Percentiles rank a stretch among this genome's conserved stretches.
Conservation (phyloP, 305 asterid species). For the Fraxinus platypoda region DNA sequence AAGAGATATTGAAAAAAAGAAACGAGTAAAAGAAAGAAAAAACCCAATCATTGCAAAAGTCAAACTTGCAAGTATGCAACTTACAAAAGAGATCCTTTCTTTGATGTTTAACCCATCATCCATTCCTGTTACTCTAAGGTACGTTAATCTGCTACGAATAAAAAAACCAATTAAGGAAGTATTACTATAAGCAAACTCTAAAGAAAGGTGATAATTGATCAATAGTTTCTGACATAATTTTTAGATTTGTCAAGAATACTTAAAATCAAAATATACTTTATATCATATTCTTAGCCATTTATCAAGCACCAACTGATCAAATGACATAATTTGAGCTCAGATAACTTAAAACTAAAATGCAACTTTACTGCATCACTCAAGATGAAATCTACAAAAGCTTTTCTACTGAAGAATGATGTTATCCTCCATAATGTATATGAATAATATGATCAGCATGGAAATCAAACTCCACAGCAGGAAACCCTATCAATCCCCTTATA, state of each 20-base stretch:
- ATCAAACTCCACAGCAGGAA: conserved; percentile 9
- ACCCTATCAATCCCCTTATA: conserved; percentile 11
- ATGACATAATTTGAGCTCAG: conserved; percentile 16
- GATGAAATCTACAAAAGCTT: conserved; percentile 1
- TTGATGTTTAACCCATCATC: conserved; percentile 78
- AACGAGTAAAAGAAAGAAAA: conserved; percentile 5
- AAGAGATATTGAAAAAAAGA: not conserved
- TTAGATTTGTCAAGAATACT: conserved; percentile 1
- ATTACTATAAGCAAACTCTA: not conserved
- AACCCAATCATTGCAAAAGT: conserved; percentile 4
- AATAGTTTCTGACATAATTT: not conserved
- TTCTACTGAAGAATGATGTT: not conserved
- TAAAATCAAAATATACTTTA: conserved; percentile 5
- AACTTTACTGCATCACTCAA: conserved; percentile 12
- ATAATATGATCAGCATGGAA: conserved; percentile 9
- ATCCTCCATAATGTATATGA: conserved; percentile 18
- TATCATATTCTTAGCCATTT: conserved; percentile 7
- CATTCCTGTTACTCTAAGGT: conserved; percentile 89
- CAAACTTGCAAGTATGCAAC: conserved; percentile 34
- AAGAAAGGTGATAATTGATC: conserved; percentile 13
- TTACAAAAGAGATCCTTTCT: conserved; percentile 81
- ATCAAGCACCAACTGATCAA: conserved; percentile 12
- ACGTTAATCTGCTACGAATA: conserved; percentile 62
- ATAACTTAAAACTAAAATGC: not conserved
- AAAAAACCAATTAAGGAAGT: conserved; percentile 4